A percentile compares a stretch with the other conserved stretches of the same genome.
Conservation (phyloP, 768 basidiomycete species). For the Sutorius australiensis region DNA sequence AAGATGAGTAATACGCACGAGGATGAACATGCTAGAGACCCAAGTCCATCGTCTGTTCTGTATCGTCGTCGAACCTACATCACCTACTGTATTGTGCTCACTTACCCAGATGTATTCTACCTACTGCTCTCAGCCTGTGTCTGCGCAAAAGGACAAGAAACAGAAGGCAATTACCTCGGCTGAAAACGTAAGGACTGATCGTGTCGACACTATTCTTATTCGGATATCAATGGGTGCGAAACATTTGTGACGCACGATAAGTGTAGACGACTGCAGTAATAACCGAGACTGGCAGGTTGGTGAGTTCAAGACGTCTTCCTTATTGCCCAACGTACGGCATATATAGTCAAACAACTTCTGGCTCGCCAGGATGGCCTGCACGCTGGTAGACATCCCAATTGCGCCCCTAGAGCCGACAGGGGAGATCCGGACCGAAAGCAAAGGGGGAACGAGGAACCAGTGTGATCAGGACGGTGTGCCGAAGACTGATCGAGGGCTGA, state of each 20-base stretch:
- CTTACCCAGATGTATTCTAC: conserved; percentile 10
- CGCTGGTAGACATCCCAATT: conserved; percentile 2
- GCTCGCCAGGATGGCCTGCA: neutral
- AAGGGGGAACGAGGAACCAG: too few relatives aligned
- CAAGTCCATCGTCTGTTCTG: neutral
- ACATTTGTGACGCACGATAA: neutral
- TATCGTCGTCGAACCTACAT: neutral
- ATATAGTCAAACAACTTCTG: conserved; percentile 6
- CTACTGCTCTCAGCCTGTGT: neutral
- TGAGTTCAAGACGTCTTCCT: neutral
- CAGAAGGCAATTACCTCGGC: neutral
- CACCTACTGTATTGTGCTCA: neutral
- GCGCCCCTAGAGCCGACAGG: too few relatives aligned
- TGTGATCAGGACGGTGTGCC: too few relatives aligned
- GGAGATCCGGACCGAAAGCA: too few relatives aligned
- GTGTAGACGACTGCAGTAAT: neutral
- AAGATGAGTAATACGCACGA: neutral
- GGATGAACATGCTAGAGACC: neutral
- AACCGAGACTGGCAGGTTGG: neutral
- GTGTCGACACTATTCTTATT: neutral
- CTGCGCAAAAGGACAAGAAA: neutral
- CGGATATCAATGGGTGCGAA: neutral
- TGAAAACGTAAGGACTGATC: conserved; percentile 5
- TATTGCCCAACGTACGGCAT: neutral
- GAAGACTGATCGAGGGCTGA: too few relatives aligned